Base-by-base conservation (phyloP, 805 yeast species). In the Priceomyces medius region DNA sequence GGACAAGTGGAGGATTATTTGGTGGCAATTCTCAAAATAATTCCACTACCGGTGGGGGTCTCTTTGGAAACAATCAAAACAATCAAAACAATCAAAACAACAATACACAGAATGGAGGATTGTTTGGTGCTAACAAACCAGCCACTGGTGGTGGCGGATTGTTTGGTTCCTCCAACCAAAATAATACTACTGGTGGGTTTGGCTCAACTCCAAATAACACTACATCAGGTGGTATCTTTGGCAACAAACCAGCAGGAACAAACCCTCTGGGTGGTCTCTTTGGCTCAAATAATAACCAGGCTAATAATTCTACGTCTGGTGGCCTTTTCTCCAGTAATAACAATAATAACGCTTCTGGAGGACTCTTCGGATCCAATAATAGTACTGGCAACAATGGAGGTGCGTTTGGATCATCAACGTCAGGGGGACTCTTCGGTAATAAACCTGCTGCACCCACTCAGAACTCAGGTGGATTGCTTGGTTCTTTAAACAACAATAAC, bases 341-440 rank as follows among this genome's bases (percentile, higher is more conserved):
- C 33, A 45, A 46, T 14, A 20, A 42, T 3, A 42, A 44, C 24
- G 44, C 46, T 17, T 24, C 42, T 5, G 55, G 58, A 6, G 74
- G 76, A 1, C 44, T 45, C 40, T 52, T 55, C 34, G 55, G 58
- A 35, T 32, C 35, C 5, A 40, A 41, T 13, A 40, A 46, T 33
- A 42, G 41, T 23, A 31, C 66, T 19, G 54, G 68, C 20, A 29
- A 23, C 16, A 24, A 38, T 3, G 63, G 63, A 20, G 69, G 73
- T 3, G 54, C 65, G 26, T 77, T 76, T 53, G 79, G 79, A 27
- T 54, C 60, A 10, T 44, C 49, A 32, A 37, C 48, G 12, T 44
- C 48, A 46, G 45, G 45, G 7, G 48, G 46, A 42, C 47, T 41
- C 2, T 54, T 53, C 36, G 35, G 47, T 40, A 42, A 44, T 31